phyloP scores from a whole-genome alignment of 2,329 filamentous ascomycete species.

The Ophioceras dolichostomum region DNA sequence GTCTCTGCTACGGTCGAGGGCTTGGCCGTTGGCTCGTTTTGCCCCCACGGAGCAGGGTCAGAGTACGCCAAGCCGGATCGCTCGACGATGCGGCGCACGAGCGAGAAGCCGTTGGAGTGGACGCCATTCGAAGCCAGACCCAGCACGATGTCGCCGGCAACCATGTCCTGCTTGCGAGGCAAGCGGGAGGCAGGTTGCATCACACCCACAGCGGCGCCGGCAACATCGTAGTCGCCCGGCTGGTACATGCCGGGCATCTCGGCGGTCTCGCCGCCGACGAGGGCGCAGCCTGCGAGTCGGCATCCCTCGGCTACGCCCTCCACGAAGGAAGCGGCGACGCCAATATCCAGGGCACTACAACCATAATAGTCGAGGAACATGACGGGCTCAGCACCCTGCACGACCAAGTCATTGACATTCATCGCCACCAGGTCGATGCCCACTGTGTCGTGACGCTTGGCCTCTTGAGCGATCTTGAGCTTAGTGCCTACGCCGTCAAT shows the following conservation, averaged over 20 bases:
- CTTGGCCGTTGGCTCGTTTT: conserved; percentile 10
- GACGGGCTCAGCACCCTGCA: conserved; percentile 87
- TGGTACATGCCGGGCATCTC: conserved; percentile 97
- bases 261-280: conserved; percentile 95
- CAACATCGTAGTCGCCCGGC: conserved; percentile 82
- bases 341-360: conserved; percentile 74
- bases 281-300: conserved; percentile 69
- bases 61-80: conserved; percentile 58
- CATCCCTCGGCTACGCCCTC: conserved; percentile 84
- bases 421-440: conserved; percentile 96
- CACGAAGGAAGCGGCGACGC: conserved; percentile 73
- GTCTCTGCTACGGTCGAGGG: conserved; percentile 53
- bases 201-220: conserved; percentile 79
- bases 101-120: conserved; percentile 94
- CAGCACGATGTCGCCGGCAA: conserved; percentile 69
- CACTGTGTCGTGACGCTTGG: conserved; percentile 85
- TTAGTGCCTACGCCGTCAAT: conserved; percentile 97
- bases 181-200: conserved; percentile 59
- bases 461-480: conserved; percentile 85
- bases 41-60: conserved; percentile 66
- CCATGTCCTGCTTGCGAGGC: conserved; percentile 66
- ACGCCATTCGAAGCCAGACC: conserved; percentile 77
- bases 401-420: conserved; percentile 97
- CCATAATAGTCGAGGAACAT: conserved; percentile 99
- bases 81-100: conserved; percentile 83